phyloP scores from a whole-genome alignment of 768 basidiomycete species.

The Phallus indusiatus region DNA sequence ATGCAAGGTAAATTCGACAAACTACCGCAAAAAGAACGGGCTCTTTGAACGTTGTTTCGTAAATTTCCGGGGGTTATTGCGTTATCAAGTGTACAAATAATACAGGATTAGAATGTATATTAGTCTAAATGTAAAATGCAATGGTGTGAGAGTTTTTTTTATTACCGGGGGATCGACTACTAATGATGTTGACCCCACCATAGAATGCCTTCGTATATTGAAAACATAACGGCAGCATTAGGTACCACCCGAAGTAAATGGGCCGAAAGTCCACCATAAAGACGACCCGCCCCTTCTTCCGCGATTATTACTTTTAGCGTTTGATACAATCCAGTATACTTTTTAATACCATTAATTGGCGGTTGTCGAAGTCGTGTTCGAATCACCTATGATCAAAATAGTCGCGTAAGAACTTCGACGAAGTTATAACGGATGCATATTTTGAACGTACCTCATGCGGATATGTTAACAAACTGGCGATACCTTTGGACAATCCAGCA shows the following conservation, averaged over 20 bases:
- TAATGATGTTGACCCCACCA: constrained; percentile 37
- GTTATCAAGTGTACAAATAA: neutral
- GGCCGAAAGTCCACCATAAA: constrained; percentile 90
- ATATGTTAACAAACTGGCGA: constrained; percentile 93
- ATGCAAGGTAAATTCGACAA: constrained; percentile 81
- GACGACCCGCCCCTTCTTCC: constrained; percentile 78
- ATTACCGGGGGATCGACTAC: neutral
- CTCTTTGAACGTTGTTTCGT: neutral
- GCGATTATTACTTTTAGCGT: constrained; percentile 76
- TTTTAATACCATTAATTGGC: constrained; percentile 60
- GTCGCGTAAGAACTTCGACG: neutral
- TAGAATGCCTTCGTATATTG: constrained; percentile 82
- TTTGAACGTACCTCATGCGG: constrained; percentile 77
- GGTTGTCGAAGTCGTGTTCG: constrained; percentile 92
- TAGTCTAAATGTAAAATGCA: neutral
- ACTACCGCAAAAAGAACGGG: constrained; percentile 13
- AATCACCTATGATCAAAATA: constrained; percentile 49
- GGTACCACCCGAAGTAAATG: constrained; percentile 96
- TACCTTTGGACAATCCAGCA: constrained; percentile 86
- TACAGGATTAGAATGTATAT: neutral
- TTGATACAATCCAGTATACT: constrained; percentile 81
- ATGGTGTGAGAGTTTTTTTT: neutral
- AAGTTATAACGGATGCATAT: neutral
- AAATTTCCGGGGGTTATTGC: neutral
- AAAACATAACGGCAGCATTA: constrained; percentile 95